Conservation (phyloP, 2,329 filamentous ascomycete species). For the Exophiala oligosperma region DNA sequence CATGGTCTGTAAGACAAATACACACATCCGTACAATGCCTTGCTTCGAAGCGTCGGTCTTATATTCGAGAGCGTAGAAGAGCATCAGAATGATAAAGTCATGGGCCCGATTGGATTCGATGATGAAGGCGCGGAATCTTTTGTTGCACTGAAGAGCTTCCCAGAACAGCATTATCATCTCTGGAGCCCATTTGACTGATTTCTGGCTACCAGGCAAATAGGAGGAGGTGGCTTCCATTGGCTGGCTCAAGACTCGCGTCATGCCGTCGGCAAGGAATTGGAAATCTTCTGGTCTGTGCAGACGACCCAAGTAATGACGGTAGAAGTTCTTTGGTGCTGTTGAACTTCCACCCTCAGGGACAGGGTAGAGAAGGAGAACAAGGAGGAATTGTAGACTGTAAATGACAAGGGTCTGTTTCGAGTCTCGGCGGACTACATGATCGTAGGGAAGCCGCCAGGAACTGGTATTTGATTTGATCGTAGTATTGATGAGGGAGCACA, state of each 20-base stretch:
- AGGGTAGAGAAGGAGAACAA: constrained; percentile 81
- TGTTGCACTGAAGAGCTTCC: constrained; percentile 97
- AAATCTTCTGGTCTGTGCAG: constrained; percentile 94
- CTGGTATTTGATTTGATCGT: constrained; percentile 95
- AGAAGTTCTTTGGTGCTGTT: constrained; percentile 78
- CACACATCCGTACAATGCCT: constrained; percentile 91
- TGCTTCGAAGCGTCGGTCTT: constrained; percentile 84
- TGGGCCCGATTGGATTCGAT: constrained; percentile 92
- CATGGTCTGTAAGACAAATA: constrained; percentile 93
- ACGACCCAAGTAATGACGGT: constrained; percentile 86
- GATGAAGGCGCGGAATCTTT: constrained; percentile 92
- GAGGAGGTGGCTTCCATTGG: constrained; percentile 79
- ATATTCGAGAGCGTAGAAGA: constrained; percentile 92
- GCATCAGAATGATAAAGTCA: constrained; percentile 84
- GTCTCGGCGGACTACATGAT: constrained; percentile 88
- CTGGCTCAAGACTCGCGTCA: constrained; percentile 83
- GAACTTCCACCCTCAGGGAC: constrained; percentile 73
- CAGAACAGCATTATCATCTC: constrained; percentile 98
- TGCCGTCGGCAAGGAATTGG: constrained; percentile 93
- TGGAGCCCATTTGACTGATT: constrained; percentile 80
- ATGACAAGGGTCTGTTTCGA: constrained; percentile 87
- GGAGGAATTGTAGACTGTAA: constrained; percentile 86
- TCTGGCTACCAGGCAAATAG: constrained; percentile 82
- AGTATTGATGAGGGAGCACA: constrained; percentile 93
- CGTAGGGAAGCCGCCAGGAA: constrained; percentile 90